A percentile compares a stretch with the other conserved stretches of the same genome.
phyloP scores from a whole-genome alignment of 2,329 filamentous ascomycete species.

The Emmonsia crescens region DNA sequence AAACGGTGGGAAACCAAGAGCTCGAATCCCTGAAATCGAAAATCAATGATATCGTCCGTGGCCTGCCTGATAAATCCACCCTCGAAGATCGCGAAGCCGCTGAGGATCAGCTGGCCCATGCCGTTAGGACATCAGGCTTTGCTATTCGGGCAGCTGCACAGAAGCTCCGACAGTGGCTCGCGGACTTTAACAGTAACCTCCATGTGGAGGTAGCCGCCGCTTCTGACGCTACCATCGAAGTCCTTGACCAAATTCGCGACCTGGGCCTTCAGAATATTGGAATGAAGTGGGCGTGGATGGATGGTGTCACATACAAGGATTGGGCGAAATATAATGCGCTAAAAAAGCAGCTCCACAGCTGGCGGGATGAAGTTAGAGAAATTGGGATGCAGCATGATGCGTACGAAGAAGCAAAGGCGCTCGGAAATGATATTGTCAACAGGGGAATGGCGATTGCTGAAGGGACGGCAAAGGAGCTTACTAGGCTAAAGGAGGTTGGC shows the following conservation, averaged over 20 bases:
- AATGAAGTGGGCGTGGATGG: constrained; percentile 90
- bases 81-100: constrained; percentile 42
- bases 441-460: constrained; percentile 72
- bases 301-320: constrained; percentile 91
- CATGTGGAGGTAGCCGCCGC: constrained; percentile 58
- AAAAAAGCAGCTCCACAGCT: constrained; percentile 70
- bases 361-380: constrained; percentile 70
- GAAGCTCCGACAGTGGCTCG: constrained; percentile 64
- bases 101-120: constrained; percentile 41
- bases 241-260: constrained; percentile 71
- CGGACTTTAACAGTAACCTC: constrained; percentile 59
- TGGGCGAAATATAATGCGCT: constrained; percentile 92
- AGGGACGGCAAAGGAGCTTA: constrained; percentile 66
- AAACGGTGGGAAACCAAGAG: constrained; percentile 55
- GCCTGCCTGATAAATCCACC: constrained; percentile 48
- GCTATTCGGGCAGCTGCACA: constrained; percentile 68
- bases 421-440: constrained; percentile 60
- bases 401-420: constrained; percentile 56
- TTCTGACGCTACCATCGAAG: constrained; percentile 68
- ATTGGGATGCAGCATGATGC: constrained; percentile 64
- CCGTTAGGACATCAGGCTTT: constrained; percentile 57
- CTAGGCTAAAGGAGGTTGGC: constrained; percentile 69
- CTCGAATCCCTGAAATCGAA: constrained; percentile 54
- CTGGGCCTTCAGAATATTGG: constrained; percentile 83
- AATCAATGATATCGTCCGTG: constrained; percentile 47